These are phyloP conservation scores for Arthroderma sp. DNA, from an alignment of 2,329 filamentous ascomycete species.

Conservation along the genomic window DNA sequence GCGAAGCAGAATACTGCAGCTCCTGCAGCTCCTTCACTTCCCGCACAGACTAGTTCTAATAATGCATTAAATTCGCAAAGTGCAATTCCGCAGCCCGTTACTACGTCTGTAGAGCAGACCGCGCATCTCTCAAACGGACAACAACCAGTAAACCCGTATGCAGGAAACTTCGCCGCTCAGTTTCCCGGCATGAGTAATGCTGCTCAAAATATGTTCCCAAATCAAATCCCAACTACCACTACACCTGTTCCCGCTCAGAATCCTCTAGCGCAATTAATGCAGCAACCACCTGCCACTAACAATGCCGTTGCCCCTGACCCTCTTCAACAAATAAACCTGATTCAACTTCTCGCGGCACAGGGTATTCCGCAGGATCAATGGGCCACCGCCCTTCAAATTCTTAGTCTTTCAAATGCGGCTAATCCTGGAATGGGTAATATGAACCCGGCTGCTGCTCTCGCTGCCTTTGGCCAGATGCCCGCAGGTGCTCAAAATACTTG, in stretches of 20 bases:
- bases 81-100: slow-evolving; percentile 26
- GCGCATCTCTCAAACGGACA: slow-evolving; percentile 33
- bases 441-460: slow-evolving; percentile 31
- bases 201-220: slow-evolving; percentile 24
- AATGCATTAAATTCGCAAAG: slow-evolving; percentile 38
- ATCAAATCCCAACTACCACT: slow-evolving; percentile 21
- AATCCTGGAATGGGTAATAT: slow-evolving; percentile 20
- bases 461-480: slow-evolving; percentile 22
- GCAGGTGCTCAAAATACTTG: slow-evolving; percentile 10
- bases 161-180: slow-evolving; percentile 35
- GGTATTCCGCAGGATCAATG: slow-evolving; percentile 69
- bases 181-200: slow-evolving; percentile 33
- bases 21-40: slow-evolving; percentile 25
- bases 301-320: slow-evolving; percentile 34
- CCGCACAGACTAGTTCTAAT: slow-evolving; percentile 30
- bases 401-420: slow-evolving; percentile 28
- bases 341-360: slow-evolving; percentile 62
- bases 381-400: slow-evolving; percentile 41
- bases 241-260: slow-evolving; percentile 23
- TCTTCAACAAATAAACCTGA: slow-evolving; percentile 59
- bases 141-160: slow-evolving; percentile 45
- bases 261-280: slow-evolving; percentile 20
- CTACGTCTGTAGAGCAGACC: slow-evolving; percentile 34
- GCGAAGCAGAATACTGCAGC: slow-evolving; percentile 56
- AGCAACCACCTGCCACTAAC: slow-evolving; percentile 23